phyloP scores from a whole-genome alignment of 2,329 filamentous ascomycete species.

The Claviceps pazoutovae region DNA sequence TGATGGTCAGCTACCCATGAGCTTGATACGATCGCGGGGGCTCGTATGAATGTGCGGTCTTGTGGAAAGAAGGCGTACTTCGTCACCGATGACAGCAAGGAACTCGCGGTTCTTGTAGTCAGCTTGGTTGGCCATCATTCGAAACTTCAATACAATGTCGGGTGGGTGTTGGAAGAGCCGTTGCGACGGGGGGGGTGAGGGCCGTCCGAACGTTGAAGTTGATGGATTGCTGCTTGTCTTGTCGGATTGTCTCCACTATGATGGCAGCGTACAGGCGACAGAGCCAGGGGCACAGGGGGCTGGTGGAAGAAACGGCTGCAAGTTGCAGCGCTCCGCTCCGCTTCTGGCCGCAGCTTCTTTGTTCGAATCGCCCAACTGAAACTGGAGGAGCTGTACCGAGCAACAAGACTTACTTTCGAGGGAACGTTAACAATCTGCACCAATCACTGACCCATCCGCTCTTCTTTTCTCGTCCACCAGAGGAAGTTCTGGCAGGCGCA shows the following conservation, averaged over 20 bases:
- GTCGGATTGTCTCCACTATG: constrained; percentile 1
- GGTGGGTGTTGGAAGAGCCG: not conserved
- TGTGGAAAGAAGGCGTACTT: constrained; percentile 41
- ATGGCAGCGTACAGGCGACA: not conserved
- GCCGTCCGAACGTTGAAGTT: not conserved
- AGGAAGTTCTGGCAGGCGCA: not conserved
- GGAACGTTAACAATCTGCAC: constrained; percentile 12
- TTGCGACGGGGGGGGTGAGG: not conserved
- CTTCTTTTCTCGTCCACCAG: not conserved
- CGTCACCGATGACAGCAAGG: constrained; percentile 93
- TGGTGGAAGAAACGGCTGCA: not conserved
- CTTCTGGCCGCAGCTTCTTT: too few species aligned
- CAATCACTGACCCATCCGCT: not conserved
- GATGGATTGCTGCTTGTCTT: not conserved
- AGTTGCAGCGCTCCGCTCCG: not conserved
- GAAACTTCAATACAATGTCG: constrained; percentile 3
- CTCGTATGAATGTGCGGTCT: not conserved
- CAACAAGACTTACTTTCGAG: too few species aligned
- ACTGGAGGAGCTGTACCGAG: too few species aligned
- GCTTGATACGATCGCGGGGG: not conserved
- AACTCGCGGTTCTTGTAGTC: constrained; percentile 82
- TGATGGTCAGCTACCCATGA: constrained; percentile 15
- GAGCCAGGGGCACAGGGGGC: constrained; percentile 1
- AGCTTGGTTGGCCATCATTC: constrained; percentile 35
- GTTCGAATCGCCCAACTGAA: too few species aligned